A percentile compares a stretch with the other conserved stretches of the same genome.
Evolutionary conservation across 2,329 filamentous ascomycete species (phyloP).

Genomic region (Claviceps pazoutovae): DNA sequence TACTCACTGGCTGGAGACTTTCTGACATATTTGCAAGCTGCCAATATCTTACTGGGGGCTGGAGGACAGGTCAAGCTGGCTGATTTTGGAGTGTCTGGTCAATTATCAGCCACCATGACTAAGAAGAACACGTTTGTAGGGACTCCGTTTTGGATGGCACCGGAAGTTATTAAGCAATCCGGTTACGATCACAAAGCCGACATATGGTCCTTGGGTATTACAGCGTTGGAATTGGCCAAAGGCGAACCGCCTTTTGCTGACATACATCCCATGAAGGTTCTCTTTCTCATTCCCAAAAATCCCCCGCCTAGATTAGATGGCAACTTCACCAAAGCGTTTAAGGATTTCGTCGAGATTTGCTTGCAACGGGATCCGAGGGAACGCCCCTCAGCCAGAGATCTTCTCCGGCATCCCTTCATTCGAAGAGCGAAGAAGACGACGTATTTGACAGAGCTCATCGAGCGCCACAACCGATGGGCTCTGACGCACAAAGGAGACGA

Average conservation of each 20-base stretch:
- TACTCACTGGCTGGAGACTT: neutral
- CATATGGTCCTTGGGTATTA: slow-evolving; percentile 94
- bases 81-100: slow-evolving; percentile 93
- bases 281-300: slow-evolving; percentile 94
- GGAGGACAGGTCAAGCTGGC: slow-evolving; percentile 94
- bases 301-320: slow-evolving; percentile 69
- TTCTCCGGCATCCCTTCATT: slow-evolving; percentile 83
- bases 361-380: slow-evolving; percentile 81
- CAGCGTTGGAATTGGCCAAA: slow-evolving; percentile 78
- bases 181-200: slow-evolving; percentile 97
- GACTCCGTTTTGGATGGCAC: slow-evolving; percentile 98
- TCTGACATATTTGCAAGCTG: slow-evolving; percentile 40
- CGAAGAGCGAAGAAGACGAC: slow-evolving; percentile 85
- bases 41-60: slow-evolving; percentile 77
- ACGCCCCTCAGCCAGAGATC: slow-evolving; percentile 70
- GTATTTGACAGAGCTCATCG: slow-evolving; percentile 93
- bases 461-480: slow-evolving; percentile 77
- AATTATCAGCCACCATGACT: slow-evolving; percentile 94
- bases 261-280: slow-evolving; percentile 96
- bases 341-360: slow-evolving; percentile 73
- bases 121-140: slow-evolving; percentile 99
- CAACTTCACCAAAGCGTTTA: slow-evolving; percentile 69
- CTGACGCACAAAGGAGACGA: slow-evolving; percentile 62
- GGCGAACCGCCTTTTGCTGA: slow-evolving; percentile 91
- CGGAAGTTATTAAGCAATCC: slow-evolving; percentile 96